Base-by-base conservation (phyloP, 2,329 filamentous ascomycete species). In the Leptographium wingfieldii region DNA sequence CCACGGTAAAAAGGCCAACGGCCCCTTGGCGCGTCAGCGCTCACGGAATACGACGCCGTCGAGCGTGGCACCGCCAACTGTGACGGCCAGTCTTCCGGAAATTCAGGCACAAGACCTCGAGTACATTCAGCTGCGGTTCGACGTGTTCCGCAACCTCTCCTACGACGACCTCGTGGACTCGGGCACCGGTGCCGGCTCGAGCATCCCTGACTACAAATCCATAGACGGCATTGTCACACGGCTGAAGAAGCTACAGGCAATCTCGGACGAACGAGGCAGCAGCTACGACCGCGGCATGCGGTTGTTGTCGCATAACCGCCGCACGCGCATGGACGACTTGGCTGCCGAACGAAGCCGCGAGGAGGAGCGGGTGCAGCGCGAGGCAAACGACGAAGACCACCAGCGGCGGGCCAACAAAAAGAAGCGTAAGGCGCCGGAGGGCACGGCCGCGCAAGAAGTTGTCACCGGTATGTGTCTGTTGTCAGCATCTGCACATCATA, bases 11-110 rank as follows among this genome's bases (percentile, higher is more conserved):
- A 89, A 89, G 73, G 77, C 76, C 61, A 77, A 77, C 56, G 78
- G 78, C 65, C 80, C 80, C 66, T 80, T 84, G 63, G 73, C 76
- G 57, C 83, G 84, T 66, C 87, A 85, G 66, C 79, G 83, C 63
- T 91, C 87, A 69, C 85, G 88, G 68, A 92, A 91, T 72, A 89
- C 87, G 43, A 92, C 88, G 19, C 89, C 88, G 2, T 62, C 62
- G 43, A 62, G 62, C 55, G 52, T 59, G 11, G 79, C 82, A 40
- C 73, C 69, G 64, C 72, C 70, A 65, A 71, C 71, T 67, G 74
- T 71, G 66, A 78, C 70, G 69, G 79, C 75, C 68, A 78, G 66
- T 71, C 77, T 83, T 48, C 81, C 81, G 2, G 76, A 79, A 5
- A 76, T 80, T 66, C 76, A 82, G 60, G 73, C 75, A 59, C 76